Conservation (phyloP, 2,329 filamentous ascomycete species). For the Fusarium avenaceum region DNA sequence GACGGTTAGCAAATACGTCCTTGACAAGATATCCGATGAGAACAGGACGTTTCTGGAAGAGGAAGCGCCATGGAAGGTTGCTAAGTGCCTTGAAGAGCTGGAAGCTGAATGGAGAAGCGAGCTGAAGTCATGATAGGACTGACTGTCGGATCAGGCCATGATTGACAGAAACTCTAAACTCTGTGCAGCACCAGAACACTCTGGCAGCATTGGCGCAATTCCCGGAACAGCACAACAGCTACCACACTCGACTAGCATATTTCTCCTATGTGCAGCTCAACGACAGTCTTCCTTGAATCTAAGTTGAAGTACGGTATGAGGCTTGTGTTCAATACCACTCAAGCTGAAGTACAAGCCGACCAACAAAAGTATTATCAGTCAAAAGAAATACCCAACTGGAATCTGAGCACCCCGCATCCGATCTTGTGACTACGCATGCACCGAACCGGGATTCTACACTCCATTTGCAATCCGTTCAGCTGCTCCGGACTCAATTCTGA, state of each 20-base stretch:
- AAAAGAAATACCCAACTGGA: constrained; percentile 26
- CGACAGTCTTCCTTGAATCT: neutral
- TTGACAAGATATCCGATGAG: constrained; percentile 72
- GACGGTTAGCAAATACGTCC: constrained; percentile 82
- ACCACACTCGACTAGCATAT: neutral
- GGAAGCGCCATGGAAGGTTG: constrained; percentile 65
- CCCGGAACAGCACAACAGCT: neutral
- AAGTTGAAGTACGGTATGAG: neutral
- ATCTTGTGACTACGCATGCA: constrained; percentile 21
- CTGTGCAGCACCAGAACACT: neutral
- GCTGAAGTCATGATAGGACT: constrained; percentile 31
- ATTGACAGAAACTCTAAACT: neutral
- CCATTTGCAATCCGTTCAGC: constrained; percentile 2
- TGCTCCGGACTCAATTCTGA: constrained; percentile 2
- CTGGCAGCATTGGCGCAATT: neutral
- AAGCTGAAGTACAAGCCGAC: neutral
- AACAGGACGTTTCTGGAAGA: constrained; percentile 67
- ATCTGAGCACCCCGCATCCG: neutral
- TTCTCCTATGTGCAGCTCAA: neutral
- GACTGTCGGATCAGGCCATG: neutral
- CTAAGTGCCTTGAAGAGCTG: constrained; percentile 63
- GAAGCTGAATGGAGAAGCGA: constrained; percentile 56
- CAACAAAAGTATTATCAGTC: constrained; percentile 1
- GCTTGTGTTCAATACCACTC: neutral
- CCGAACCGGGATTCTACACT: neutral